Evolutionary conservation across 805 yeast genomes (phyloP).

Genomic region (Teunomyces gatunensis): DNA sequence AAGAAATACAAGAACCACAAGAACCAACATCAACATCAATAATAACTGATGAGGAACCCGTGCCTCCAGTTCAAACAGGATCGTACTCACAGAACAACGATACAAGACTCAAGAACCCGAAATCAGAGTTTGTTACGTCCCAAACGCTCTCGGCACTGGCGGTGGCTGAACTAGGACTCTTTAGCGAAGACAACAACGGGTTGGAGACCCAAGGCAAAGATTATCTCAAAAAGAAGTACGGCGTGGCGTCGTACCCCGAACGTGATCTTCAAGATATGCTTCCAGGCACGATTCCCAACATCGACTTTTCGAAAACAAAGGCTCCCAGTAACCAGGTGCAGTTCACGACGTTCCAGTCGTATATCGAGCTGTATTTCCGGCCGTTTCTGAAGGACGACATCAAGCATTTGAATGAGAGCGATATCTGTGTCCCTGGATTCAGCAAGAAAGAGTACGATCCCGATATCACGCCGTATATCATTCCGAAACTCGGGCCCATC

Average conservation of each 20-base stretch:
- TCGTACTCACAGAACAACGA: slow-evolving; percentile 52
- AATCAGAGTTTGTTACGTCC: slow-evolving; percentile 68
- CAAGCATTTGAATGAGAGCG: slow-evolving; percentile 62
- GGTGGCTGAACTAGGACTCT: slow-evolving; percentile 58
- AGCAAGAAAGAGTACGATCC: slow-evolving; percentile 57
- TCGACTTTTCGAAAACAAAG: slow-evolving; percentile 79
- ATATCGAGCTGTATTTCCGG: slow-evolving; percentile 82
- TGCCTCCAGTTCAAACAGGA: slow-evolving; percentile 48
- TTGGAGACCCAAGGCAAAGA: slow-evolving; percentile 69
- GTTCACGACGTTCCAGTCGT: slow-evolving; percentile 80
- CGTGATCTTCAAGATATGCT: slow-evolving; percentile 68
- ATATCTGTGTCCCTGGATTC: slow-evolving; percentile 52
- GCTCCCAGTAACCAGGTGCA: slow-evolving; percentile 81
- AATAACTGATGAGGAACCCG: slow-evolving; percentile 13
- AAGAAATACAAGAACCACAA: background rate
- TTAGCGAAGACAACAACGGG: slow-evolving; percentile 57
- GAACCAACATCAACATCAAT: too few relatives aligned
- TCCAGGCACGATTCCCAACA: slow-evolving; percentile 87
- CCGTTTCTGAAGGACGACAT: slow-evolving; percentile 78
- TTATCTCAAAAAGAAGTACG: slow-evolving; percentile 70
- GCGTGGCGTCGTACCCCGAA: slow-evolving; percentile 87
- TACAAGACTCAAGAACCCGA: slow-evolving; percentile 65
- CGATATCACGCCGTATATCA: slow-evolving; percentile 63
- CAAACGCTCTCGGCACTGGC: slow-evolving; percentile 70
- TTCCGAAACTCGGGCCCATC: slow-evolving; percentile 82